Conservation (phyloP, 192 early-diverging fungal species). For the Backusella tuberculispora region DNA sequence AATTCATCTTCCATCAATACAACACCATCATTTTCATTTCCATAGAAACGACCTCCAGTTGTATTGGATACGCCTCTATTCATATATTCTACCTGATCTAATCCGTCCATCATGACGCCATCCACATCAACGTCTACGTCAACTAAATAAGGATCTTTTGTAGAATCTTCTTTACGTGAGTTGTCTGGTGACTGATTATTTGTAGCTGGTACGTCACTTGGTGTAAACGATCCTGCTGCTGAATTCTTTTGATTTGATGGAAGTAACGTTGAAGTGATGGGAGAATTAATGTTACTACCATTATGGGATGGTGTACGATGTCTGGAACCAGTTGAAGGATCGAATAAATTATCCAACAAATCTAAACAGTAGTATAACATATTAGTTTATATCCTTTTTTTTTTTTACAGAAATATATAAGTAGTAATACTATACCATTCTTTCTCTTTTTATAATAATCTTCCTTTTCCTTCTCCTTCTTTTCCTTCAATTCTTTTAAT, state of each 20-base stretch:
- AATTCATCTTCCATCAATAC: conserved; percentile 26
- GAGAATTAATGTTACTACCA: not conserved
- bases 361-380: conserved; percentile 17
- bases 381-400: not conserved
- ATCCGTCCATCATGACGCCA: conserved; percentile 36
- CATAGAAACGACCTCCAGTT: conserved; percentile 9
- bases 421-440: conserved; percentile 7
- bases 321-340: conserved; percentile 18
- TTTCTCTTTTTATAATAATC: conserved; percentile 35
- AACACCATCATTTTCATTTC: conserved; percentile 24
- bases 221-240: not conserved
- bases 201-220: not conserved
- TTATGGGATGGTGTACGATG: conserved; percentile 4
- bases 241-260: not conserved
- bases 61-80: conserved; percentile 1
- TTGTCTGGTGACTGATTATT: not conserved
- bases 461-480: conserved; percentile 38
- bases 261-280: no score
- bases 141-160: conserved; percentile 32
- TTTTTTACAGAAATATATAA: not conserved
- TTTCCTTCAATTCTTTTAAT: conserved; percentile 31
- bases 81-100: conserved; percentile 35
- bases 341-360: conserved; percentile 44
- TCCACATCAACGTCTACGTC: conserved; percentile 41
- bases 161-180: not conserved